Percentiles rank a stretch among this genome's conserved stretches.
Conservation (phyloP, 2,329 filamentous ascomycete genomes). For the Furcasterigmium furcatum region DNA sequence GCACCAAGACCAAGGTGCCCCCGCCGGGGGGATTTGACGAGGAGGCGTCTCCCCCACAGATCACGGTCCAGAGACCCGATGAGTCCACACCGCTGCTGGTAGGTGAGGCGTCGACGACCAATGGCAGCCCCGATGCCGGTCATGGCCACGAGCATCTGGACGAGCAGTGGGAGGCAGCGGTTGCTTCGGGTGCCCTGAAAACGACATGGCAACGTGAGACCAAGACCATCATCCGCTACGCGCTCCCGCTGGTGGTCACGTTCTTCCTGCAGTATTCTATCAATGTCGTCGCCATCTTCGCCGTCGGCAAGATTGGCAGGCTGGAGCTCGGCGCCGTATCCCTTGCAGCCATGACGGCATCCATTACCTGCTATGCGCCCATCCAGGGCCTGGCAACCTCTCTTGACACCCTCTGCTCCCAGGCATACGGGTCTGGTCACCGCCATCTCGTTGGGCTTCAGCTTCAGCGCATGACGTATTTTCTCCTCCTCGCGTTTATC, state of each 20-base stretch:
- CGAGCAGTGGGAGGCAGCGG: slow-evolving; percentile 81
- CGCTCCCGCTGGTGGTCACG: slow-evolving; percentile 67
- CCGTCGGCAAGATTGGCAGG: slow-evolving; percentile 72
- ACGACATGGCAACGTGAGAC: slow-evolving; percentile 91
- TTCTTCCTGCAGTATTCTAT: slow-evolving; percentile 81
- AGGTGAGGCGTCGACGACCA: slow-evolving; percentile 2
- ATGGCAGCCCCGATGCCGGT: slow-evolving; percentile 19
- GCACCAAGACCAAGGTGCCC: slow-evolving; percentile 56
- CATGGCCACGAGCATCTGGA: slow-evolving; percentile 54
- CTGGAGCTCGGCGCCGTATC: slow-evolving; percentile 46
- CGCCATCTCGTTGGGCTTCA: slow-evolving; percentile 82
- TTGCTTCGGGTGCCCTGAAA: slow-evolving; percentile 74
- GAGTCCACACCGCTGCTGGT: slow-evolving; percentile 39
- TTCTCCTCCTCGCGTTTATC: slow-evolving; percentile 68
- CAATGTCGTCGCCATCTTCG: slow-evolving; percentile 78
- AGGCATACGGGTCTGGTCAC: slow-evolving; percentile 89
- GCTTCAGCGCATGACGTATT: slow-evolving; percentile 76
- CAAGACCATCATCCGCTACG: slow-evolving; percentile 73
- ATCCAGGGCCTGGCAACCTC: slow-evolving; percentile 86
- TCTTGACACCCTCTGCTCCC: slow-evolving; percentile 87
- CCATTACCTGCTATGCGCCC: slow-evolving; percentile 73
- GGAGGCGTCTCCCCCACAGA: slow-evolving; percentile 20
- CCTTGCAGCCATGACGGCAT: slow-evolving; percentile 69
- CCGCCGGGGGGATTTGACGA: slow-evolving; percentile 29
- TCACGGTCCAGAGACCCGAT: slow-evolving; percentile 28